phyloP scores from a whole-genome alignment of 2,329 filamentous ascomycete genomes.

The Aspergillus sojae region DNA sequence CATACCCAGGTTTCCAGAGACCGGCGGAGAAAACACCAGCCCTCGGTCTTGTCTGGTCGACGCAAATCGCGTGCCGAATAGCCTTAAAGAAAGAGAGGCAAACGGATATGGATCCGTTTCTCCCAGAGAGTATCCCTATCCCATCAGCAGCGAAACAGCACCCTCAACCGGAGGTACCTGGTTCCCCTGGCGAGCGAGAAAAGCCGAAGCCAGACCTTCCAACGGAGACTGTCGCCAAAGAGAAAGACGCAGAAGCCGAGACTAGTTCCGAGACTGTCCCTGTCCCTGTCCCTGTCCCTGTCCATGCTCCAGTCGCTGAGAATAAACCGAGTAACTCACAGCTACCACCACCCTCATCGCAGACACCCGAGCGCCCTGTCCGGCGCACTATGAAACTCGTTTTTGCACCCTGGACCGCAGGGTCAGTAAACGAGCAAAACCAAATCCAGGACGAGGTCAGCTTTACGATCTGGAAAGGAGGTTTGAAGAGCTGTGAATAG shows the following conservation, averaged over 20 bases:
- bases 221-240: no score
- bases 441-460: conserved; percentile 53
- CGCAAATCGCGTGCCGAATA: conserved; percentile 81
- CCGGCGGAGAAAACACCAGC: conserved; percentile 74
- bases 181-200: not conserved
- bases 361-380: conserved; percentile 41
- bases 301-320: not conserved
- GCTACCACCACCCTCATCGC: not conserved
- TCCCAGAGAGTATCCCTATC: not conserved
- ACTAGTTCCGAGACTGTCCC: not conserved
- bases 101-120: conserved; percentile 25
- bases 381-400: conserved; percentile 83
- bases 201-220: not conserved
- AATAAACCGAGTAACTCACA: not conserved
- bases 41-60: conserved; percentile 86
- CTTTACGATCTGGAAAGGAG: conserved; percentile 74
- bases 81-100: conserved; percentile 74
- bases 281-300: not conserved
- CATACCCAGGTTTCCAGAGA: conserved; percentile 10
- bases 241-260: not conserved
- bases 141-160: not conserved
- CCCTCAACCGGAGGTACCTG: not conserved
- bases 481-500: conserved; percentile 38
- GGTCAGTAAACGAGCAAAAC: conserved; percentile 52
- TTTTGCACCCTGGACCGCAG: conserved; percentile 75